Percentiles rank a stretch among this genome's conserved stretches.
phyloP scores from a whole-genome alignment of 257 asterid genomes.

The Fraxinus quadrangulata region DNA sequence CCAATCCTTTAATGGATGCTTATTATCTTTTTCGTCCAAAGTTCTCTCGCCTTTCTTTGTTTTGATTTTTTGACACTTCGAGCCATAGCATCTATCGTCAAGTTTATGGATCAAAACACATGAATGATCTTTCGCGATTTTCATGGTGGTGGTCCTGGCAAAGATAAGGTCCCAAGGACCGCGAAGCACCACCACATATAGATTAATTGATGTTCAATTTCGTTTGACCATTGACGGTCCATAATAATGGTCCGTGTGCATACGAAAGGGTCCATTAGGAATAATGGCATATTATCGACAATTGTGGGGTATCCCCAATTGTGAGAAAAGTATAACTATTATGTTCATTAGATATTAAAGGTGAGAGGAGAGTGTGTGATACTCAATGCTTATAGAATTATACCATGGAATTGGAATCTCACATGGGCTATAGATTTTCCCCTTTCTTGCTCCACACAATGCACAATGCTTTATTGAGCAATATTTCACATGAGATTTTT shows the following conservation, averaged over 20 bases:
- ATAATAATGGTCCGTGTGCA: constrained; percentile 34
- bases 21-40: too few species aligned
- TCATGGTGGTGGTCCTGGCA: constrained; percentile 2
- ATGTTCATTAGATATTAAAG: constrained; percentile 2
- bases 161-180: constrained; percentile 1
- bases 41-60: not conserved
- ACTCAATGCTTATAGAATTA: constrained; percentile 17
- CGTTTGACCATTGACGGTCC: constrained; percentile 46
- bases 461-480: not conserved
- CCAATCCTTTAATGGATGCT: too few species aligned
- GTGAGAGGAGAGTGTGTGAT: constrained; percentile 12
- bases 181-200: constrained; percentile 3
- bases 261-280: constrained; percentile 21
- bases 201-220: constrained; percentile 38
- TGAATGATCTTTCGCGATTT: not conserved
- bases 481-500: too few species aligned
- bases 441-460: constrained; percentile 21
- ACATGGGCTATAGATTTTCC: constrained; percentile 25
- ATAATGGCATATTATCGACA: constrained; percentile 29
- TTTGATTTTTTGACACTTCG: too few species aligned
- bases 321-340: not conserved
- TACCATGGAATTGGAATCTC: constrained; percentile 37
- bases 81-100: not conserved
- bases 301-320: not conserved
- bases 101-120: not conserved